Evolutionary conservation across 2,329 filamentous ascomycete genomes (phyloP).

Genomic region (Hypocrella siamensis): DNA sequence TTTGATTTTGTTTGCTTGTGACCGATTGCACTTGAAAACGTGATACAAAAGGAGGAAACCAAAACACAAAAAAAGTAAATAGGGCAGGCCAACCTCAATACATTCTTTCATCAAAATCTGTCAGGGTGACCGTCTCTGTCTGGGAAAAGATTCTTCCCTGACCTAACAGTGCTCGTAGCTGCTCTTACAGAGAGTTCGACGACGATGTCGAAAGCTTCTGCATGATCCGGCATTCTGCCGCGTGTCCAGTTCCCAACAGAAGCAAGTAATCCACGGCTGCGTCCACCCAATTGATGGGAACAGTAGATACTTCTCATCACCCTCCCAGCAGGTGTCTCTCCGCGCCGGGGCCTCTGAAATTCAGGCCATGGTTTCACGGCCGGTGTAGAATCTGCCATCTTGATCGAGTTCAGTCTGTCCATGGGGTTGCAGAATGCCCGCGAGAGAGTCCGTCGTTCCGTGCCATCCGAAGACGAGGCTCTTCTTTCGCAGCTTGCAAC

Average conservation of each 20-base stretch:
- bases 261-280: constrained; percentile 1
- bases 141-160: neutral
- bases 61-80: neutral
- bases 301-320: constrained; percentile 1
- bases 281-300: constrained; percentile 1
- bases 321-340: neutral
- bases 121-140: neutral
- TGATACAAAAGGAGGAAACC: neutral
- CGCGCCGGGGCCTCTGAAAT: neutral
- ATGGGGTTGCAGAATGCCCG: constrained; percentile 1
- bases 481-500: neutral
- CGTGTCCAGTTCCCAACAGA: neutral
- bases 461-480: constrained; percentile 1
- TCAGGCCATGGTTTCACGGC: neutral
- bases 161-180: neutral
- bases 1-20: too few species aligned
- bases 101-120: too few species aligned
- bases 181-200: neutral
- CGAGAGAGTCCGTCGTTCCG: constrained; percentile 1
- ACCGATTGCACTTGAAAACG: too few species aligned
- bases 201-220: constrained; percentile 1
- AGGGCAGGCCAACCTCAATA: too few species aligned
- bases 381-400: constrained; percentile 2
- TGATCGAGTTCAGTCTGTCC: constrained; percentile 1
- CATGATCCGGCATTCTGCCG: constrained; percentile 1